A percentile compares a stretch with the other conserved stretches of the same genome.
Conservation (phyloP, 805 yeast species). For the Candida xyloterini region DNA sequence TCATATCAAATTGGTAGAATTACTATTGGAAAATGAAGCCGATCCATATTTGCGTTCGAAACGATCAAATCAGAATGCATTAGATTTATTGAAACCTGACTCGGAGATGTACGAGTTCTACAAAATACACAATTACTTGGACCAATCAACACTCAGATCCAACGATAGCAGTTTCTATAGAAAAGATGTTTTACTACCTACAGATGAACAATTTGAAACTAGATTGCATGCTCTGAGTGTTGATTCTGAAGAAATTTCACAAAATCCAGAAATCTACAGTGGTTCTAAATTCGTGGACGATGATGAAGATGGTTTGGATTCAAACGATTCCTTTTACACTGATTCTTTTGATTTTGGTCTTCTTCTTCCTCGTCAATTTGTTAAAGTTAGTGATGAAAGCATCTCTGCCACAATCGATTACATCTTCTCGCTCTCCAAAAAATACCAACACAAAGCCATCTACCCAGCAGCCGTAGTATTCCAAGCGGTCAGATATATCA, state of each 20-base stretch:
- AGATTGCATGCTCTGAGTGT: conserved; percentile 32
- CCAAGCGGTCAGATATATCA: conserved; percentile 70
- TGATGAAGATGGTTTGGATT: conserved; percentile 31
- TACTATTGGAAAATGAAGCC: conserved; percentile 61
- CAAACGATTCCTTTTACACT: conserved; percentile 30
- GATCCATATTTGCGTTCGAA: conserved; percentile 45
- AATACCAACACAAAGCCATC: conserved; percentile 46
- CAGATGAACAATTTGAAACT: conserved; percentile 30
- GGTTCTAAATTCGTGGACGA: conserved; percentile 31
- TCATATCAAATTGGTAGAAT: conserved; percentile 50
- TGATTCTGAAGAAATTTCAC: conserved; percentile 12
- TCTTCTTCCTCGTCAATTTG: conserved; percentile 54
- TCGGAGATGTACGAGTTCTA: conserved; percentile 57
- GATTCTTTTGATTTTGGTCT: conserved; percentile 55
- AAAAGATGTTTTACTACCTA: conserved; percentile 15
- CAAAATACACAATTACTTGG: conserved; percentile 46
- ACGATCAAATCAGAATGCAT: conserved; percentile 46
- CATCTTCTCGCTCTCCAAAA: conserved; percentile 43
- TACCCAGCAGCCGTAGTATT: conserved; percentile 68
- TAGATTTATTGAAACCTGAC: conserved; percentile 55
- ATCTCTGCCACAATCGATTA: conserved; percentile 49
- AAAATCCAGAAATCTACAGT: conserved; percentile 19
- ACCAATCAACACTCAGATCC: conserved; percentile 15
- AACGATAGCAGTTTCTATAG: conserved; percentile 17
- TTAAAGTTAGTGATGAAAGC: conserved; percentile 58